A percentile compares a stretch with the other conserved stretches of the same genome.
Conservation (phyloP, 805 yeast genomes). For the Wickerhamomyces silvicola region DNA sequence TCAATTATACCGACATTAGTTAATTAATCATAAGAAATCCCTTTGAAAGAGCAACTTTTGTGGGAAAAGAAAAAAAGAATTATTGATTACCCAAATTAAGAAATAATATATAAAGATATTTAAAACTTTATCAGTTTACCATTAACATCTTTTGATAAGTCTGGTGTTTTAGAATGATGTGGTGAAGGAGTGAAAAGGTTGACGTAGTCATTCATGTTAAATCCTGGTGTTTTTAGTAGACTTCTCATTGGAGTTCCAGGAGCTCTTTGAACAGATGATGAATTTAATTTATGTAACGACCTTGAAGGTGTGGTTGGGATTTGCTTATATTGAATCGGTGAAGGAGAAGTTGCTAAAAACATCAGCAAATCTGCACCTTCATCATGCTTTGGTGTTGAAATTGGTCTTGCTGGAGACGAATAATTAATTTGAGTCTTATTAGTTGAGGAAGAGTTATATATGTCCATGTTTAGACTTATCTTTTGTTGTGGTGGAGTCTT, state of each 20-base stretch:
- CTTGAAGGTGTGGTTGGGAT: conserved; percentile 19
- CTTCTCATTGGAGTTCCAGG: conserved; percentile 25
- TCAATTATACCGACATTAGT: too few species aligned
- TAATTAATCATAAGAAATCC: too few species aligned
- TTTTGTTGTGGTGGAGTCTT: conserved; percentile 23
- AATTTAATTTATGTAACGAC: conserved; percentile 4
- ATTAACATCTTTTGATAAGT: conserved; percentile 19
- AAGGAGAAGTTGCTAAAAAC: conserved; percentile 80
- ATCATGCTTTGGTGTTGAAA: conserved; percentile 25
- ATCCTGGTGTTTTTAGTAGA: conserved; percentile 49
- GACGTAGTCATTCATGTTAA: conserved; percentile 79
- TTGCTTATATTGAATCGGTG: conserved; percentile 34
- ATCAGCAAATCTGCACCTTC: conserved; percentile 82
- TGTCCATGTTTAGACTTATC: conserved; percentile 16
- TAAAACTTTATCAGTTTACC: conserved; percentile 21
- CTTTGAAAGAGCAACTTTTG: too few species aligned
- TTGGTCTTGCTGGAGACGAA: conserved; percentile 9
- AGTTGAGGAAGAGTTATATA: conserved; percentile 21
- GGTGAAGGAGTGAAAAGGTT: conserved; percentile 75
- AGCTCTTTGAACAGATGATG: conserved; percentile 11
- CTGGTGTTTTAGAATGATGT: conserved; percentile 32
- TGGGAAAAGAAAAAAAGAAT: too few species aligned
- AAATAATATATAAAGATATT: background rate
- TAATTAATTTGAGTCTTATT: conserved; percentile 20
- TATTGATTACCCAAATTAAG: background rate